phyloP scores from a whole-genome alignment of 2,329 filamentous ascomycete genomes.

The Aspergillus oerlinghausenensis region DNA sequence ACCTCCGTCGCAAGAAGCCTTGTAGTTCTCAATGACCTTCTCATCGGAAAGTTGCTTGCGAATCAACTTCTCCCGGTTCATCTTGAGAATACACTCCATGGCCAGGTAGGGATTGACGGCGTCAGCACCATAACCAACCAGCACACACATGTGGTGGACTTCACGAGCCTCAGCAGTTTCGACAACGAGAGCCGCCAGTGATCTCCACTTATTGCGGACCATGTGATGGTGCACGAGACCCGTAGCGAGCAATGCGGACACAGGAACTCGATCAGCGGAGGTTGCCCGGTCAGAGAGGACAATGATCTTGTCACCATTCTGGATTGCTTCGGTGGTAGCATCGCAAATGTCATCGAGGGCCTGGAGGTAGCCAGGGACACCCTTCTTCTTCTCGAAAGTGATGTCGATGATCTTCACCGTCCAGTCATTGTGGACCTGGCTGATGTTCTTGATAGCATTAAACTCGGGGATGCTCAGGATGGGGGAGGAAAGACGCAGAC shows the following conservation, averaged over 20 bases:
- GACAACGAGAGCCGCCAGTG: conserved; percentile 77
- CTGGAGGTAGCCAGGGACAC: conserved; percentile 76
- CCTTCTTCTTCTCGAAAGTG: conserved; percentile 83
- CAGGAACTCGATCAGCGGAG: conserved; percentile 72
- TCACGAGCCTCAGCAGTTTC: conserved; percentile 95
- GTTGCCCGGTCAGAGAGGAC: conserved; percentile 86
- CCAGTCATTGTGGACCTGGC: conserved; percentile 69
- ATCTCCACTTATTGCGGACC: conserved; percentile 92
- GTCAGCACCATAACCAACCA: conserved; percentile 91
- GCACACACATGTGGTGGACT: conserved; percentile 98
- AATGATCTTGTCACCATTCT: conserved; percentile 78
- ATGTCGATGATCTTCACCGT: conserved; percentile 86
- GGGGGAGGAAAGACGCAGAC: conserved; percentile 80
- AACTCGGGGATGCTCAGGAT: conserved; percentile 87
- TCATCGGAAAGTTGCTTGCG: conserved; percentile 82
- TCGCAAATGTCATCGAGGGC: conserved; percentile 86
- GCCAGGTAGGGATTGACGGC: conserved; percentile 92
- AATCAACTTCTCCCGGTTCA: conserved; percentile 88
- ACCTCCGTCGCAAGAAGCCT: conserved; percentile 91
- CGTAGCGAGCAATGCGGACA: conserved; percentile 82
- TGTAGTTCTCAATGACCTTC: conserved; percentile 88
- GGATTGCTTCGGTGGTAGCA: conserved; percentile 75
- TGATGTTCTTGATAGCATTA: conserved; percentile 77
- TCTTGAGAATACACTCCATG: conserved; percentile 94
- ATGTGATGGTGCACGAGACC: conserved; percentile 94